Percentiles rank a stretch among this genome's conserved stretches.
Evolutionary conservation across 495 filamentous ascomycete species (phyloP).

Genomic region (Tetracladium setigerum): DNA sequence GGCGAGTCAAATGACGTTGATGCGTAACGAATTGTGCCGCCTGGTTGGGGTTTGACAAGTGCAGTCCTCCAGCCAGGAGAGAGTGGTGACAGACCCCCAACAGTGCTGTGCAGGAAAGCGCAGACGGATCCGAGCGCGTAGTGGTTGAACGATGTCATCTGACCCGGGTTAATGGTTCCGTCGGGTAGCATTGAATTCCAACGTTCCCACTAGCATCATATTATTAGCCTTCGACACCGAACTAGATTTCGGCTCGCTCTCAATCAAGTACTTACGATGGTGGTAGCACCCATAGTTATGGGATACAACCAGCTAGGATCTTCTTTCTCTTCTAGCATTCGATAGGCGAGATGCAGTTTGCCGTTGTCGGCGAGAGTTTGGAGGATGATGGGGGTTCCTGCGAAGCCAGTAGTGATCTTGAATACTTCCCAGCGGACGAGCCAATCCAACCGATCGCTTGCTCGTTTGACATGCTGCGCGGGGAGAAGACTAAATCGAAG

Average conservation of each 20-base stretch:
- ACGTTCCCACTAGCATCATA: too few species aligned
- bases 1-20: constrained; percentile 6
- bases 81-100: neutral
- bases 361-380: constrained; percentile 31
- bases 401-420: constrained; percentile 44
- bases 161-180: constrained; percentile 40
- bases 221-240: too few species aligned
- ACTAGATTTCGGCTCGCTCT: constrained; percentile 23
- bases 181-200: constrained; percentile 47
- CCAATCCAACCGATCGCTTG: constrained; percentile 24
- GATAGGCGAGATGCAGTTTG: constrained; percentile 23
- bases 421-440: constrained; percentile 33
- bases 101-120: neutral
- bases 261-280: constrained; percentile 40
- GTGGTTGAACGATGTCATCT: too few species aligned
- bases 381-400: constrained; percentile 39
- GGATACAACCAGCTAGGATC: constrained; percentile 46
- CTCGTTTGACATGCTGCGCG: constrained; percentile 14
- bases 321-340: constrained; percentile 8
- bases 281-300: constrained; percentile 40
- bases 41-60: neutral
- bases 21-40: constrained; percentile 5
- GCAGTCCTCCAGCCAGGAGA: constrained; percentile 6
- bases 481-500: constrained; percentile 36
- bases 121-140: constrained; percentile 33